Base-by-base conservation (phyloP, 1,284 basidiomycete genomes). In the Cryptococcus hybrid region DNA sequence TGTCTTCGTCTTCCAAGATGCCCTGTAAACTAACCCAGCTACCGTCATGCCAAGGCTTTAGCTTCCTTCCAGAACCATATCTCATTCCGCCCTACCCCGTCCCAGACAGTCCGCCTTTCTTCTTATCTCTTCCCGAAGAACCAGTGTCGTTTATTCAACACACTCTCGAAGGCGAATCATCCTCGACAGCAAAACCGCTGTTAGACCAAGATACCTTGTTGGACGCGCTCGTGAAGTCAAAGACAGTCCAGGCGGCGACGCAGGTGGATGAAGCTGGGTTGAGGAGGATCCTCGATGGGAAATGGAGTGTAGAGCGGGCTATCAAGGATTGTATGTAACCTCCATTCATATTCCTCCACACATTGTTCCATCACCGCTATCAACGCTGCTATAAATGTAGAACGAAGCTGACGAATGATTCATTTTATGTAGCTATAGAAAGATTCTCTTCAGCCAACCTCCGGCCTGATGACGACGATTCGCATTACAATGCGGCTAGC, bases 281-380 rank as follows among this genome's bases (percentile, higher is more conserved):
- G 43, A 63, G 82, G 37, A 80, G 80, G 50, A 79, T 83, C 48
- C 77, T 92, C 34, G 80, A 81, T 1, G 66, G 68, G 1, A 80
- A 79, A 39, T 95, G 92, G 92, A 85, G 85, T 3, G 82, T 88
- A 11, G 85, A 90, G 57, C 76, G 79, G n/a, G 89, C 90, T 36
- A 78, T 92, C 49, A 84, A 80, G 63, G 85, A 89, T 56, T 87
- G 91, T 92, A 73, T 81, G 88, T 73, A 0, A 13, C 39, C 24
- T 42, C 30, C n/a, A 3, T 45, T 45, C 3, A 30, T 30, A 11
- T 42, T 42, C 15, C 5, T 48, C 2, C 7, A 35, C 8, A 18
- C 47, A 48, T 48, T 5, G 46, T 11, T 24, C 24, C 7, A 45
- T 15, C 8, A 6, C 24, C 7, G 1, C 43, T 43, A 30, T 53